Conservation (phyloP, 352 stramenopile species). For the Poterioochromonas sp. region DNA sequence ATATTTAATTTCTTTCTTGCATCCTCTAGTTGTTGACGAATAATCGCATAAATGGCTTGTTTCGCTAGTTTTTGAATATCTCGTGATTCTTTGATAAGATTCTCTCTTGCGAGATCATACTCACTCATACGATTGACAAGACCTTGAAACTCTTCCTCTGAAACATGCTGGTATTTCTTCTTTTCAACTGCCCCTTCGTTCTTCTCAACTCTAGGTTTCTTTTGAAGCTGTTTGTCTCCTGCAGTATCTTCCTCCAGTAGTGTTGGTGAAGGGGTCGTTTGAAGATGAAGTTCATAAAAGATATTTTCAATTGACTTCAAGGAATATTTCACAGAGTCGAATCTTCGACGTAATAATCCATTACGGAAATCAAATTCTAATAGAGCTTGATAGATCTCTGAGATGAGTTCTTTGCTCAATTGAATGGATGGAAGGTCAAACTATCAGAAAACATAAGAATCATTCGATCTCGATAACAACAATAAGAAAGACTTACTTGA, state of each 20-base stretch:
- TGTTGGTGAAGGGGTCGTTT: neutral
- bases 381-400: slow-evolving; percentile 31
- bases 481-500: slow-evolving; percentile 23
- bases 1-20: slow-evolving; percentile 31
- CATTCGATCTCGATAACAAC: too few relatives aligned
- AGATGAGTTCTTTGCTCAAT: too few relatives aligned
- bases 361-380: slow-evolving; percentile 47
- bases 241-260: slow-evolving; percentile 23
- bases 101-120: slow-evolving; percentile 39
- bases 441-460: too few relatives aligned
- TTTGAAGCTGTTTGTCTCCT: neutral
- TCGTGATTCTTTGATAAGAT: slow-evolving; percentile 45
- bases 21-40: slow-evolving; percentile 21
- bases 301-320: slow-evolving; percentile 47
- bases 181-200: slow-evolving; percentile 7
- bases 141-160: slow-evolving; percentile 34
- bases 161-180: slow-evolving; percentile 1
- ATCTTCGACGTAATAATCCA: slow-evolving; percentile 46
- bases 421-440: too few relatives aligned
- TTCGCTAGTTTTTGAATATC: slow-evolving; percentile 48
- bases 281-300: slow-evolving; percentile 46
- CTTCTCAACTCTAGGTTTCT: too few relatives aligned
- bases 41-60: slow-evolving; percentile 43
- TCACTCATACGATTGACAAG: slow-evolving; percentile 35
- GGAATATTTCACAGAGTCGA: slow-evolving; percentile 49